Conservation (phyloP, 345 rosid genomes). For the Hirschfeldia incana region DNA sequence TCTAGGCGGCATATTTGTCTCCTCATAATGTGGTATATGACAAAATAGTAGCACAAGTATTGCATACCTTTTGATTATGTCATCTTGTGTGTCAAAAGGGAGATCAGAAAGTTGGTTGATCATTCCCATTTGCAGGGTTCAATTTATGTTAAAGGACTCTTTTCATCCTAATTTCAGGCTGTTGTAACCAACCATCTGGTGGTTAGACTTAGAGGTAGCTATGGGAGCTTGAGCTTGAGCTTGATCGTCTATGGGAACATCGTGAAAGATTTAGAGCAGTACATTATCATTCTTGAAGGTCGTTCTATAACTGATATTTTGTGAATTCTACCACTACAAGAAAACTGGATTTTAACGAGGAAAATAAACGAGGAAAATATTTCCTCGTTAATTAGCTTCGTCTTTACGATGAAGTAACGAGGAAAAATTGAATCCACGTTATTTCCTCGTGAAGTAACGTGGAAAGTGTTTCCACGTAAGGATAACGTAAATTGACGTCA, state of each 20-base stretch:
- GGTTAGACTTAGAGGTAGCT: conserved; percentile 94
- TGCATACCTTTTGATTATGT: neutral
- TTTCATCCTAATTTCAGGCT: conserved; percentile 60
- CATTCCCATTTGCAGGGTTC: neutral
- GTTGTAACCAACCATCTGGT: conserved; percentile 96
- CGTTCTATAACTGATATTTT: conserved; percentile 73
- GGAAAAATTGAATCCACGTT: no score
- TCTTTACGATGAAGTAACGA: no score
- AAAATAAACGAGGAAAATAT: no score
- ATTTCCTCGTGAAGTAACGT: no score
- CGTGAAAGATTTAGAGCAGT: conserved; percentile 98
- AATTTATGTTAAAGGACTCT: conserved; percentile 5
- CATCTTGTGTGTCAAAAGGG: conserved; percentile 17
- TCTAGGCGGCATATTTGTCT: neutral
- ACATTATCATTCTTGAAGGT: conserved; percentile 89
- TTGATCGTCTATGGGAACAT: conserved; percentile 89
- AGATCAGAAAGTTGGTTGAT: neutral
- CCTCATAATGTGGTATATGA: conserved; percentile 12
- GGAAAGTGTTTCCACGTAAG: no score
- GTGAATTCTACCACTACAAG: no score
- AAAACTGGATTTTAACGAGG: no score
- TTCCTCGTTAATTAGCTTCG: no score
- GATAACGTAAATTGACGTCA: no score
- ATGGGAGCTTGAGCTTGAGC: conserved; percentile 69
- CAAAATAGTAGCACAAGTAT: neutral